These are phyloP conservation scores for Thalassiosira ordinaria DNA, from an alignment of 352 stramenopile genomes.

Conservation along the genomic window DNA sequence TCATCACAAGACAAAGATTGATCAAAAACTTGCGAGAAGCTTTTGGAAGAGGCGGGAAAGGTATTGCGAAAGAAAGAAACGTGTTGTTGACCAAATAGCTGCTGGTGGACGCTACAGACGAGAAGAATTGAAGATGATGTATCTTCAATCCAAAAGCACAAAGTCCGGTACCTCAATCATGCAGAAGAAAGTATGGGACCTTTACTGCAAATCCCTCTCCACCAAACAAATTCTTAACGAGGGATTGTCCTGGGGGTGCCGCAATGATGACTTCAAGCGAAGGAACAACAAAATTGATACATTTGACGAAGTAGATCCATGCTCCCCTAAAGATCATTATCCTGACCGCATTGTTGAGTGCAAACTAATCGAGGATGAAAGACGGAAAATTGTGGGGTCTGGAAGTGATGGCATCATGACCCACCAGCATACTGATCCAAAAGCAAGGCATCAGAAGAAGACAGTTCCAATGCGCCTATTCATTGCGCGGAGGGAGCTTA, in stretches of 20 bases:
- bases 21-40: neutral
- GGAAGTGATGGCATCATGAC: neutral
- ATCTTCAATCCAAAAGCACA: conserved; percentile 19
- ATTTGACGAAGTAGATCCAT: conserved; percentile 42
- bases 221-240: conserved; percentile 42
- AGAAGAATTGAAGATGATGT: conserved; percentile 40
- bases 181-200: conserved; percentile 38
- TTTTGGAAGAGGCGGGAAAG: conserved; percentile 8
- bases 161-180: neutral
- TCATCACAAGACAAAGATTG: conserved; percentile 15
- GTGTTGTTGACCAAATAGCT: conserved; percentile 26
- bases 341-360: conserved; percentile 80
- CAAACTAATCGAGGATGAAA: conserved; percentile 60
- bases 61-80: neutral
- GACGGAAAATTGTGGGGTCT: conserved; percentile 16
- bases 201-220: conserved; percentile 48
- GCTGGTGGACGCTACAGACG: conserved; percentile 32
- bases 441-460: conserved; percentile 1
- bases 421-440: neutral
- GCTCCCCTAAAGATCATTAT: conserved; percentile 48
- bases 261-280: conserved; percentile 7
- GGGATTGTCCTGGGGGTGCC: conserved; percentile 17
- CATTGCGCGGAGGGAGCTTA: conserved; percentile 61
- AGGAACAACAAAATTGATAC: conserved; percentile 13
- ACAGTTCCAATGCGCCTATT: conserved; percentile 45